A percentile compares a stretch with the other conserved stretches of the same genome.
Conservation (phyloP, 2,329 filamentous ascomycete species). For the Verticillium isaacii region DNA sequence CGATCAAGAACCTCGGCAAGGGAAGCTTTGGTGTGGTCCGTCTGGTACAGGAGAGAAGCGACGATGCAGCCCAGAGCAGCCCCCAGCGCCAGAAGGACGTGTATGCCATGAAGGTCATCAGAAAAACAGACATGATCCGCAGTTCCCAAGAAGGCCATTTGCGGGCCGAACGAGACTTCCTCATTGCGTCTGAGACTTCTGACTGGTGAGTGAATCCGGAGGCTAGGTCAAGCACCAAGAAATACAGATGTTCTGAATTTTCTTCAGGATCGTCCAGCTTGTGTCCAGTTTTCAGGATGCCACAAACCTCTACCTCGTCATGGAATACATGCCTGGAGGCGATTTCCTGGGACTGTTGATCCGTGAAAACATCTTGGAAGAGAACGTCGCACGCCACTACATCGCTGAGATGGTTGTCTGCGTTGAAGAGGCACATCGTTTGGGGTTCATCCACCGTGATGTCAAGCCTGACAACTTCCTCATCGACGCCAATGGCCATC, state of each 20-base stretch:
- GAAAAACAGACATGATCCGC: slow-evolving; percentile 87
- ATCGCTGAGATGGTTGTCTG: slow-evolving; percentile 94
- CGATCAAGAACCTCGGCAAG: slow-evolving; percentile 79
- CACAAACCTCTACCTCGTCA: slow-evolving; percentile 82
- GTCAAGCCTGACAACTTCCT: slow-evolving; percentile 98
- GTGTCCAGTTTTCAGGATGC: slow-evolving; percentile 86
- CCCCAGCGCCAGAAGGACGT: slow-evolving; percentile 41
- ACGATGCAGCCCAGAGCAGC: not conserved
- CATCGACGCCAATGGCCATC: slow-evolving; percentile 78
- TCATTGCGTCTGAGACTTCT: slow-evolving; percentile 84
- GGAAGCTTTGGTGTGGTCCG: slow-evolving; percentile 93
- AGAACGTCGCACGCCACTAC: slow-evolving; percentile 78
- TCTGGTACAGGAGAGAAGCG: slow-evolving; percentile 64
- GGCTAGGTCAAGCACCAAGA: too few species aligned
- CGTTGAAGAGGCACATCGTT: slow-evolving; percentile 83
- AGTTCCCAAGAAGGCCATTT: slow-evolving; percentile 91
- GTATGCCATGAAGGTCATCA: slow-evolving; percentile 96
- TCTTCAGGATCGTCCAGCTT: slow-evolving; percentile 71
- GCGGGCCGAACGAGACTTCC: slow-evolving; percentile 84
- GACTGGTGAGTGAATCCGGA: slow-evolving; percentile 51
- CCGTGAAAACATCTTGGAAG: slow-evolving; percentile 76
- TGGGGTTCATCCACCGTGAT: slow-evolving; percentile 90
- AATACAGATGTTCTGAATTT: not conserved
- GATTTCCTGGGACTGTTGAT: slow-evolving; percentile 88
- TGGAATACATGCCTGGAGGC: slow-evolving; percentile 97